A percentile compares a stretch with the other conserved stretches of the same genome.
Evolutionary conservation across 176 grass and related monocot genomes (phyloP).

Genomic region (Oryza rufipogon): DNA sequence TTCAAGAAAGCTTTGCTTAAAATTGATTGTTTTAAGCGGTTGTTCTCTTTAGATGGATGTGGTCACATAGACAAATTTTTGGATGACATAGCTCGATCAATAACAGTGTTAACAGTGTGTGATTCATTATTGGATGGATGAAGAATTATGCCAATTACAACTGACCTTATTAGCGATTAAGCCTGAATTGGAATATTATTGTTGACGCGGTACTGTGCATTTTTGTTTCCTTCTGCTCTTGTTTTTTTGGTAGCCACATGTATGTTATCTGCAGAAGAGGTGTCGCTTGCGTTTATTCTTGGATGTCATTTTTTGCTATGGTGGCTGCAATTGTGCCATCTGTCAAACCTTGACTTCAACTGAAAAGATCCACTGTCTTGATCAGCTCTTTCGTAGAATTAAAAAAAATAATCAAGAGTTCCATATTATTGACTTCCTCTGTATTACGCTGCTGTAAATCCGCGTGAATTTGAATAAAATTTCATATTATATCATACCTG

Average conservation of each 20-base stretch:
- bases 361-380: background rate
- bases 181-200: conserved; percentile 13
- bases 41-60: conserved; percentile 17
- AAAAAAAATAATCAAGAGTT: background rate
- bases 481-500: background rate
- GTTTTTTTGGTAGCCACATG: conserved; percentile 39
- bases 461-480: background rate
- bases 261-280: conserved; percentile 15
- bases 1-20: background rate
- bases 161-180: conserved; percentile 6
- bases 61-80: background rate
- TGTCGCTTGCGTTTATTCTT: background rate
- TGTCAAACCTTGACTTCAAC: conserved; percentile 30
- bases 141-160: conserved; percentile 5
- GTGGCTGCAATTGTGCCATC: conserved; percentile 10
- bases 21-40: background rate
- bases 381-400: background rate
- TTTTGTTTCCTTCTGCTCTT: conserved; percentile 17
- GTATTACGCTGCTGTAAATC: background rate
- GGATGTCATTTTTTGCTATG: conserved; percentile 13
- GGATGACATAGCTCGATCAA: background rate
- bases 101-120: background rate
- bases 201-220: background rate
- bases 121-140: conserved; percentile 15
- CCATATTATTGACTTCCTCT: background rate